These are phyloP conservation scores for Chaetomium sp. DNA, from an alignment of 2,329 filamentous ascomycete species.

Conservation along the genomic window DNA sequence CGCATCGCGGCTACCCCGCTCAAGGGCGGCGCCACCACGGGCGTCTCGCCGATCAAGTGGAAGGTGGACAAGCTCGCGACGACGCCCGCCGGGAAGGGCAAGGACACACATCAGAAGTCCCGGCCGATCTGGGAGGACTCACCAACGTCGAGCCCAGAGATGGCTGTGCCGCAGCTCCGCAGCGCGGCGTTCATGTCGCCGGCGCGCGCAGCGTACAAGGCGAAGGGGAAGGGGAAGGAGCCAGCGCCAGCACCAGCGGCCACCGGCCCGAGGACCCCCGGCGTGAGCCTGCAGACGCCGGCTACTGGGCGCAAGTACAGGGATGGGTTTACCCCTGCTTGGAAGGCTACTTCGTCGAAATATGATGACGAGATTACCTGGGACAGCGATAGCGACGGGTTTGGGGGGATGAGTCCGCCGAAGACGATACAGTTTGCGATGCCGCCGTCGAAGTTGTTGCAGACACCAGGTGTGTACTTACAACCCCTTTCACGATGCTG, in stretches of 20 bases:
- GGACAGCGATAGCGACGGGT: constrained; percentile 73
- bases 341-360: constrained; percentile 24
- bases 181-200: constrained; percentile 85
- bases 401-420: constrained; percentile 80
- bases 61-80: constrained; percentile 37
- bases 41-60: constrained; percentile 51
- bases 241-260: constrained; percentile 42
- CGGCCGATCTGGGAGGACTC: constrained; percentile 54
- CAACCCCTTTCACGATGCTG: neutral
- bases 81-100: constrained; percentile 29
- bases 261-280: constrained; percentile 66
- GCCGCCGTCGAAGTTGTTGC: constrained; percentile 73
- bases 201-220: constrained; percentile 47
- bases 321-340: constrained; percentile 48
- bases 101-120: constrained; percentile 33
- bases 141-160: constrained; percentile 73
- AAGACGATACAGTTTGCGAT: constrained; percentile 90
- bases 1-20: constrained; percentile 90
- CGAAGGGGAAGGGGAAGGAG: constrained; percentile 43
- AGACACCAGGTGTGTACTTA: constrained; percentile 68
- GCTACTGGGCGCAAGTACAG: constrained; percentile 53
- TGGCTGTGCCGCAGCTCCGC: constrained; percentile 78
- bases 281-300: constrained; percentile 84
- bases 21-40: constrained; percentile 46
- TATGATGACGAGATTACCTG: constrained; percentile 64